phyloP scores from a whole-genome alignment of 768 basidiomycete genomes.

The Auricularia sp. region DNA sequence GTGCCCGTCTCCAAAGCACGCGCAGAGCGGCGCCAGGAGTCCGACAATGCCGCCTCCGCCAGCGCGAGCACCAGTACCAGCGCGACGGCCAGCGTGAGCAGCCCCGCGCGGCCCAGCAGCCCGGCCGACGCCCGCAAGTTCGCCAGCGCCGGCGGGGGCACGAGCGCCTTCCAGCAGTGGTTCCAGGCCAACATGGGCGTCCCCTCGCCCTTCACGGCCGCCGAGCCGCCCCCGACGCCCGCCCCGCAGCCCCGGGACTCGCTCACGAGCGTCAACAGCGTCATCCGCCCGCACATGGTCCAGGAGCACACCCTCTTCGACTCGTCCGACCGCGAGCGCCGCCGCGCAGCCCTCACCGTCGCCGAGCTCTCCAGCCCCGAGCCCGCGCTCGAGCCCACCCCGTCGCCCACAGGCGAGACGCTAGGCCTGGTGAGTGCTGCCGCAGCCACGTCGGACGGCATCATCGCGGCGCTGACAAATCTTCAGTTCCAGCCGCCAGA shows the following conservation, averaged over 20 bases:
- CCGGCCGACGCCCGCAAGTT: not conserved
- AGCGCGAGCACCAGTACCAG: not conserved
- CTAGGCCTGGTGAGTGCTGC: not conserved
- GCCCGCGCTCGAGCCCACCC: not conserved
- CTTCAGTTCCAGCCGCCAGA: no score
- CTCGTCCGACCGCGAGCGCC: not conserved
- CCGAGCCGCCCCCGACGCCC: not conserved
- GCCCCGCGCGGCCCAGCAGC: not conserved
- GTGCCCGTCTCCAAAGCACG: no score
- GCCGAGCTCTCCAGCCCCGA: not conserved
- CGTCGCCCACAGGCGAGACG: not conserved
- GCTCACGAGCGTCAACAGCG: no score
- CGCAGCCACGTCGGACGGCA: not conserved
- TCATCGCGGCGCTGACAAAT: no score
- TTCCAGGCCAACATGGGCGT: not conserved
- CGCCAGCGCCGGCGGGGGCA: not conserved
- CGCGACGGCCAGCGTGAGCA: not conserved
- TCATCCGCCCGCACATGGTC: no score
- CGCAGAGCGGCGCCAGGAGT: no score
- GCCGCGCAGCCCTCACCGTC: not conserved
- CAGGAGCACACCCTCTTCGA: not conserved
- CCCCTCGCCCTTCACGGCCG: not conserved
- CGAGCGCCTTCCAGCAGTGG: not conserved
- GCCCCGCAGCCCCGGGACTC: not conserved
- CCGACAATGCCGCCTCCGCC: not conserved